Base-by-base conservation (phyloP, 169 alveolate species). In the Ichthyophthirius multifiliis region DNA sequence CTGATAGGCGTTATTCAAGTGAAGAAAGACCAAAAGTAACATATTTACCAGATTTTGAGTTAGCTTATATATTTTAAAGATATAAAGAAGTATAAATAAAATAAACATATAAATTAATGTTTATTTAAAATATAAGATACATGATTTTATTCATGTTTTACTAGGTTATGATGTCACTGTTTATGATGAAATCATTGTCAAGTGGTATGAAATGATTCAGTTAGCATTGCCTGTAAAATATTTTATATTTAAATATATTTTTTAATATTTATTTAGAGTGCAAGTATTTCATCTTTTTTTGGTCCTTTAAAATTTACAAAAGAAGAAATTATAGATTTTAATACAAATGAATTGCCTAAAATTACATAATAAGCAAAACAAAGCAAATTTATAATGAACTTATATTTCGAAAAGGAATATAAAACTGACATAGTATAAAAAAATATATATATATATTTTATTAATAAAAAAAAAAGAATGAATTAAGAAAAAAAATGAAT, bases 61-160 rank as follows among this genome's bases (percentile, higher is more conserved):
- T 78, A n/a, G 84, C 84, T 9, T 78, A 65, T 65, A 75, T 78
- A 16, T 78, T 64, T 64, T 35, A 78, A 78, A 78, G 84, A 78
- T 78, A 78, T 67, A 78, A 78, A 45, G 84, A 78, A 62, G 83
- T 76, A 62, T 37, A 23, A 62, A 20, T 10, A 3, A 41, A 0
- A 18, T 55, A 4, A 55, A 55, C 13, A 5, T 1, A 1, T 2
- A 23, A 27, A 18, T 27, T 27, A 20, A 27, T 27, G 9, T 20
- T 55, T 1, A 2, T 5, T 15, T 2, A 5, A 20, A 1, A 27
- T 15, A 39, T 16, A n/a, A 76, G 77, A 78, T 78, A 30, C 84
- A 78, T 45, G 84, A 78, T 44, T 78, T 78, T 78, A 65, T 78
- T 23, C 84, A 78, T 64, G 75, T 67, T 6, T 44, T 78, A 44